Evolutionary conservation across 2,329 filamentous ascomycete species (phyloP), one percentile per base, ranked within the genome.

Genomic region (Curvularia sp.): DNA sequence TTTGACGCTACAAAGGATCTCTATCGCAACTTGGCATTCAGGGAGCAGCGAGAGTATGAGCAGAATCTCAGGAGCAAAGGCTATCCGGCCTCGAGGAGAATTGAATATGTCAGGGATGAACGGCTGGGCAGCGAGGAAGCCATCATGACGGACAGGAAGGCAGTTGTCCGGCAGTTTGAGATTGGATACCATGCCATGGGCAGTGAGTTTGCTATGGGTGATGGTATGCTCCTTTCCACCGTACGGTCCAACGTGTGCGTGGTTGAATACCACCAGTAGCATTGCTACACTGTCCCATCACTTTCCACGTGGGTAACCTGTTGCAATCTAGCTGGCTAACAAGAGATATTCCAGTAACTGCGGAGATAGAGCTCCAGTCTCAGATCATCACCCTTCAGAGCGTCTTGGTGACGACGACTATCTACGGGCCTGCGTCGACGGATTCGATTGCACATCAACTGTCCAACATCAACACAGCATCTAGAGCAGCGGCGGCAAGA

Each of bases 381-480:
- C 70, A 76, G 39, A 74, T 77, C 42, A 77, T 77, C n/a, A 65
- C 62, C 8, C 66, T 77, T 1, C 75, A 77, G 53, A 70, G 65
- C 10, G 65, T 69, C 1, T 54, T 77, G 13, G 67, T 77, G 9
- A 70, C 64, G 0, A 75, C 69, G 1, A 75, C 75, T 53, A 62
- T 77, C 2, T 76, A 77, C 52, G 75, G 75, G 6, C 75, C 75
- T 20, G 71, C 71, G 9, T 75, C 72, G 9, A 55, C 62, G 5
- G 68, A 75, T 15, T 60, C 74, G 12, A 71, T 76, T 52, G 70
- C 70, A 10, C 71, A 71, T 53, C 75, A 76, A 41, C 54, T 77
- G 4, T 64, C 65, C 5, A 72, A 63, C 20, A 57, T 77, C 12
- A 61, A 70, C n/a, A 65, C 64, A 31, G 72, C 73, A 26, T 77